Evolutionary conservation across 345 rosid species (phyloP).

Genomic region (Salix brachista): DNA sequence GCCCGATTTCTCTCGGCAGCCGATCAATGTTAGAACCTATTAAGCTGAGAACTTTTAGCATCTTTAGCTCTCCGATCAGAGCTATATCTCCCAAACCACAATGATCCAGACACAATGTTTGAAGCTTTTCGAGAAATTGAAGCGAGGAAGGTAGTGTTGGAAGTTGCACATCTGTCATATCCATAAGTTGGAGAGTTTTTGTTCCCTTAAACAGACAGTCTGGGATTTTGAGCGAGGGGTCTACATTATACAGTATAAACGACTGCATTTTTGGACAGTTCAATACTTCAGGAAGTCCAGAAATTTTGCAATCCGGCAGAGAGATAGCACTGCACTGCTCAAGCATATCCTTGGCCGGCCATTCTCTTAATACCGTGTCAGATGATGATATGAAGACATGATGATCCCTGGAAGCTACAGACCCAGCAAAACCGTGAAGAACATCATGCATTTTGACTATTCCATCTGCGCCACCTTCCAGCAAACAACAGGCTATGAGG

Average conservation of each 20-base stretch:
- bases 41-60: slow-evolving; percentile 21
- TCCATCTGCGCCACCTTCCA: not conserved
- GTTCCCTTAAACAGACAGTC: not conserved
- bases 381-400: not conserved
- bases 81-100: slow-evolving; percentile 4
- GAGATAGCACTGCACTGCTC: not conserved
- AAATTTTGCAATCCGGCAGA: not conserved
- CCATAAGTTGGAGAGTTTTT: slow-evolving; percentile 6
- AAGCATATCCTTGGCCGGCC: not conserved
- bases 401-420: slow-evolving; percentile 10
- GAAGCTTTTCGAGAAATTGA: slow-evolving; percentile 6
- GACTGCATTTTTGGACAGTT: slow-evolving; percentile 14
- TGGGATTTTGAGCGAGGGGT: not conserved
- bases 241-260: not conserved
- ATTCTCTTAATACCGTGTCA: not conserved
- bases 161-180: not conserved
- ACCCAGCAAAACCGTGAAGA: slow-evolving; percentile 8
- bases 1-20: slow-evolving; percentile 1
- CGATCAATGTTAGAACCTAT: not conserved
- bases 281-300: slow-evolving; percentile 1
- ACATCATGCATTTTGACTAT: slow-evolving; percentile 25
- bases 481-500: slow-evolving; percentile 22
- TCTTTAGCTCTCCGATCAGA: slow-evolving; percentile 6
- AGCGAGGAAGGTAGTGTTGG: slow-evolving; percentile 9
- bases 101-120: slow-evolving; percentile 8